Evolutionary conservation across 2,329 filamentous ascomycete genomes (phyloP).

Genomic region (Phialocephala sp.): DNA sequence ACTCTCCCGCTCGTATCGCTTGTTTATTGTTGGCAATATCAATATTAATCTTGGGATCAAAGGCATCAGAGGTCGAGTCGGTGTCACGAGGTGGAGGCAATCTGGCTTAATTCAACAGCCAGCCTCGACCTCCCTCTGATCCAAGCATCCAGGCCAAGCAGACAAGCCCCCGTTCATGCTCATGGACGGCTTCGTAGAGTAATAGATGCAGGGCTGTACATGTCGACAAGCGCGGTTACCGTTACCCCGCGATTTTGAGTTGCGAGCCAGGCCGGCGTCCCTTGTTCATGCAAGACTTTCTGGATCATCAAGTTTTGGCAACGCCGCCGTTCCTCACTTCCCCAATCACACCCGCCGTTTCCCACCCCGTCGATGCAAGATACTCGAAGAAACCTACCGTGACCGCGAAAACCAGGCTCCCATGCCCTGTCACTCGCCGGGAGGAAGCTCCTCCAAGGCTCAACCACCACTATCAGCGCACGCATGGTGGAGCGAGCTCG

Average conservation of each 20-base stretch:
- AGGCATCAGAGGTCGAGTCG: neutral
- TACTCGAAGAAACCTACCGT: conserved; percentile 18
- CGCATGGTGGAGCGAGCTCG: conserved; percentile 1
- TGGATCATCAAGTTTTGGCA: conserved; percentile 21
- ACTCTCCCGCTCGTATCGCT: conserved; percentile 11
- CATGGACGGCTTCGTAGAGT: conserved; percentile 9
- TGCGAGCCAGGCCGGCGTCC: conserved; percentile 8
- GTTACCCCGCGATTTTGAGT: conserved; percentile 24
- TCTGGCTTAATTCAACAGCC: conserved; percentile 1
- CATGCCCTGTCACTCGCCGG: neutral
- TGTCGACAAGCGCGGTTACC: conserved; percentile 17
- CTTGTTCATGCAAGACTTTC: conserved; percentile 13
- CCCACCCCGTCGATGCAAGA: conserved; percentile 18
- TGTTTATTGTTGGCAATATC: conserved; percentile 11
- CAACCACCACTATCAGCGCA: neutral
- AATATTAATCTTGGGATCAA: conserved; percentile 9
- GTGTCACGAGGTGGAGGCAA: conserved; percentile 3
- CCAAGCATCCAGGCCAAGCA: conserved; percentile 5
- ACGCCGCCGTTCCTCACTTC: neutral
- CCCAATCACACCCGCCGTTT: conserved; percentile 19
- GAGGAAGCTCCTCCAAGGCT: neutral
- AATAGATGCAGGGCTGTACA: conserved; percentile 17
- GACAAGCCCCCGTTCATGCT: conserved; percentile 1
- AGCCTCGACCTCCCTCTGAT: conserved; percentile 2
- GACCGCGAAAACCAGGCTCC: conserved; percentile 11